Percentiles rank a stretch among this genome's conserved stretches.
Conservation (phyloP, 139 green algal genomes). For the Ettlia oleoabundans region DNA sequence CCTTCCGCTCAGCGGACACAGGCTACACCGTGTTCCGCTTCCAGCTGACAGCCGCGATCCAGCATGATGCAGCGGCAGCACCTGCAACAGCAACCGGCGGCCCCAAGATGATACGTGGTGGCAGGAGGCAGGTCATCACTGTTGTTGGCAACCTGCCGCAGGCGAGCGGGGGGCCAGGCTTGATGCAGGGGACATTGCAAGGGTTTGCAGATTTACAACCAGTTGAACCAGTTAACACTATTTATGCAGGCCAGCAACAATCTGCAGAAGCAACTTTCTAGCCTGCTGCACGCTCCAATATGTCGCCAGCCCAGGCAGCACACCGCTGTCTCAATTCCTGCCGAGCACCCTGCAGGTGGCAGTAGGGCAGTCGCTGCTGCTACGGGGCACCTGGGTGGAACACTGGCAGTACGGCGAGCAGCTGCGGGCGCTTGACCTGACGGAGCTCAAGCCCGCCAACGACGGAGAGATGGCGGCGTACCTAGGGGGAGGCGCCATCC, state of each 20-base stretch:
- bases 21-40: constrained; percentile 56
- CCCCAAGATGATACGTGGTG: too few relatives aligned
- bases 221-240: too few relatives aligned
- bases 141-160: constrained; percentile 52
- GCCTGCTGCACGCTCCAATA: too few relatives aligned
- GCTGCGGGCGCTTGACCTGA: constrained; percentile 27
- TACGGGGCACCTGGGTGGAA: constrained; percentile 45
- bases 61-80: neutral
- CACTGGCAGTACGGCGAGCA: constrained; percentile 53
- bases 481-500: constrained; percentile 40
- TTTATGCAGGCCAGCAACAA: too few relatives aligned
- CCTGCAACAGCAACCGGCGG: too few relatives aligned
- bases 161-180: too few relatives aligned
- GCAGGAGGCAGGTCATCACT: constrained; percentile 1
- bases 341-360: too few relatives aligned
- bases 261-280: too few relatives aligned
- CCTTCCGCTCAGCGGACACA: constrained; percentile 39
- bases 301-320: too few relatives aligned
- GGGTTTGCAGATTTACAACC: too few relatives aligned
- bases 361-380: constrained; percentile 42
- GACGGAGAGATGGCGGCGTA: constrained; percentile 42
- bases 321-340: too few relatives aligned
- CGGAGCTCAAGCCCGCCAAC: constrained; percentile 11
- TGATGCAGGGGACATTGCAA: too few relatives aligned
- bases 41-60: constrained; percentile 2